Base-by-base conservation (phyloP, 352 stramenopile genomes). In the Phytophthora cactorum region DNA sequence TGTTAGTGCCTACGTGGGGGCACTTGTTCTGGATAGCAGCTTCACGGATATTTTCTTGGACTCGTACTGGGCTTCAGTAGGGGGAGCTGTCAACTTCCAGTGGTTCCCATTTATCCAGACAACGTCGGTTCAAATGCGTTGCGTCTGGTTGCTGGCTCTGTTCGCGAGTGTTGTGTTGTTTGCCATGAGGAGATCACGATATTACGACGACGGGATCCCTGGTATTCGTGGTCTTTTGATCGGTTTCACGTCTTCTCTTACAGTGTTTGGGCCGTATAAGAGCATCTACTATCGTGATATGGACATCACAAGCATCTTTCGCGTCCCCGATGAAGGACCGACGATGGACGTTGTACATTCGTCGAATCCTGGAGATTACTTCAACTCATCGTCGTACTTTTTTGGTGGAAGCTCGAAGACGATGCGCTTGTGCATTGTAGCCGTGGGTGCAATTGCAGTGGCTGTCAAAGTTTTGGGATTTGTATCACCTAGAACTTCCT, bases 101-200 rank as follows among this genome's bases (percentile, higher is more conserved):
- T n/a, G 69, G 29, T 27, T 77, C 39, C 47, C 63, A 8, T 85
- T 82, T 29, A 44, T 75, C 14, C 47, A 61, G 6, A 67, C 75
- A 25, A 65, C 71, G 2, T 71, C 75, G 0, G 55, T 84, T 7
- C 75, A 85, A 29, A 86, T 88, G 75, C 79, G 79, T 10, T 68
- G 67, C 8, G 74, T 84, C 5, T 88, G 75, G 77, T 32, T 78
- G 17, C 27, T 88, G 15, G 75, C 75, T 53, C 52, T 85, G 11
- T 45, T 81, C 6, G 62, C 68, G 27, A 81, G 69, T 49, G 7
- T 68, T 4, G 22, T 61, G 4, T 31, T 81, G 52, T 58, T 73
- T 52, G 44, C 65, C 27, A 62, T 59, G 32, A n/a, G 49, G 17
- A 68, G 50, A 12, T 32, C 32, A 12, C 44, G 32, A 38, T 12